phyloP scores from a whole-genome alignment of 108 stramenopile genomes.

The Pseudonitzschia pungens region DNA sequence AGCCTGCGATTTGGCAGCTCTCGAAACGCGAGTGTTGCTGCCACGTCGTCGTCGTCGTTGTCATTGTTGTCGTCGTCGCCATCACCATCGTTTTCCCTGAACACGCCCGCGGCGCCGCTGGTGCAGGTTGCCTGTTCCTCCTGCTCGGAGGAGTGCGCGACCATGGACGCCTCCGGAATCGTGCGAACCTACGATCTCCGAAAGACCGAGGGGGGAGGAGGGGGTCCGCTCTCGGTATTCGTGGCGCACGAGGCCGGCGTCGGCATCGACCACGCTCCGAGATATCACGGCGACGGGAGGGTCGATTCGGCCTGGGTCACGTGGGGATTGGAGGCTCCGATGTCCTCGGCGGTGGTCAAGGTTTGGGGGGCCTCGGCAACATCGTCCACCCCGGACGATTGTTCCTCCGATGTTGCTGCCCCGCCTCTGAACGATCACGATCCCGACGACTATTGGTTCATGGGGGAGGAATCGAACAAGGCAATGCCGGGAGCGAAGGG shows the following conservation, averaged over 20 bases:
- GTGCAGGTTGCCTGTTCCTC: conserved; percentile 57
- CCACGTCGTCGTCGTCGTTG: neutral
- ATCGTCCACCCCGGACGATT: neutral
- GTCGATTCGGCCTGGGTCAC: conserved; percentile 52
- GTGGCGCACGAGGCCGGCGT: conserved; percentile 58
- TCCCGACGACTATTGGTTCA: conserved; percentile 33
- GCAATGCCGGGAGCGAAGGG: neutral
- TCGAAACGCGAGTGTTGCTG: conserved; percentile 13
- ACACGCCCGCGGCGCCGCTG: conserved; percentile 21
- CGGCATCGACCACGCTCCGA: conserved; percentile 50
- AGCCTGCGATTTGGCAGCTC: conserved; percentile 47
- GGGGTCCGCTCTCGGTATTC: conserved; percentile 35
- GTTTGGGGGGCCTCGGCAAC: conserved; percentile 50
- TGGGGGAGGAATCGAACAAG: conserved; percentile 20
- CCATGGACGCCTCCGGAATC: conserved; percentile 58
- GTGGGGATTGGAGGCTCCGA: conserved; percentile 65
- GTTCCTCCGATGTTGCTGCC: neutral
- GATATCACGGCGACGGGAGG: neutral
- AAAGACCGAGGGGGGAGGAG: conserved; percentile 39
- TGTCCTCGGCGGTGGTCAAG: conserved; percentile 55
- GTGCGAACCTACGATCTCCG: conserved; percentile 71
- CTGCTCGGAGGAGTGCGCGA: conserved; percentile 59
- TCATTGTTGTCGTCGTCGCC: neutral
- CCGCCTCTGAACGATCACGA: neutral
- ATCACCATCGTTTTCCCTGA: neutral